A percentile compares a stretch with the other conserved stretches of the same genome.
These are phyloP conservation scores for Chernovozyma sophiae-reginae DNA, from an alignment of 1,139 yeast genomes.

Conservation along the genomic window DNA sequence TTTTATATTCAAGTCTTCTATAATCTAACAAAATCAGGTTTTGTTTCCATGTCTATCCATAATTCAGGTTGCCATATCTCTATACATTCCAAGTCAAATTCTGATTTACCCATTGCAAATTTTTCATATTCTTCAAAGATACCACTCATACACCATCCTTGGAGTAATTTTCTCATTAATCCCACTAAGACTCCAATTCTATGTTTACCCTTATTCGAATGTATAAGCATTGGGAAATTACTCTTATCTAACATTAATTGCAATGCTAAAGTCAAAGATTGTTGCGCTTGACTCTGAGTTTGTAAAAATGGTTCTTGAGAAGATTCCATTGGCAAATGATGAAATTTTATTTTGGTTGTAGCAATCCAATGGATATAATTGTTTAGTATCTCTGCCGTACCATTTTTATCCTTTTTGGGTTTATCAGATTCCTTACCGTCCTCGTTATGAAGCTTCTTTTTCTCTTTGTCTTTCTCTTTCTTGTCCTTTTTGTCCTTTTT, in stretches of 20 bases:
- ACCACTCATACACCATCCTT: slow-evolving; percentile 92
- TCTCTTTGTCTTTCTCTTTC: slow-evolving; percentile 10
- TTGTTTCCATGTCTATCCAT: slow-evolving; percentile 25
- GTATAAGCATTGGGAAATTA: slow-evolving; percentile 83
- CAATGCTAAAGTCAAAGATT: slow-evolving; percentile 58
- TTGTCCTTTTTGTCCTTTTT: slow-evolving; percentile 40
- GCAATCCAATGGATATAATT: slow-evolving; percentile 64
- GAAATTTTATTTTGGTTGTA: slow-evolving; percentile 52
- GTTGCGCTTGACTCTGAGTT: slow-evolving; percentile 32
- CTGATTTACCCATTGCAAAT: slow-evolving; percentile 92
- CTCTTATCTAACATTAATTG: slow-evolving; percentile 60
- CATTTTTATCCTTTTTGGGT: slow-evolving; percentile 29
- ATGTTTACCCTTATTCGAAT: slow-evolving; percentile 94
- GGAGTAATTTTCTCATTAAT: slow-evolving; percentile 73
- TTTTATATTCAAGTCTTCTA: too few relatives aligned
- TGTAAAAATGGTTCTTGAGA: slow-evolving; percentile 74
- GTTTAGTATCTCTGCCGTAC: slow-evolving; percentile 35
- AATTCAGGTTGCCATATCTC: slow-evolving; percentile 48
- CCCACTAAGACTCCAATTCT: slow-evolving; percentile 91
- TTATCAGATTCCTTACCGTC: slow-evolving; percentile 8
- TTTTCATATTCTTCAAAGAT: slow-evolving; percentile 91
- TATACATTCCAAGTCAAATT: slow-evolving; percentile 73
- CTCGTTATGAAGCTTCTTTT: slow-evolving; percentile 8
- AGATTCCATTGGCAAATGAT: slow-evolving; percentile 61
- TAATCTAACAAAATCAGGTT: slow-evolving; percentile 35